Evolutionary conservation across 805 yeast genomes (phyloP).

Genomic region (Saccharomyces eubayanus): DNA sequence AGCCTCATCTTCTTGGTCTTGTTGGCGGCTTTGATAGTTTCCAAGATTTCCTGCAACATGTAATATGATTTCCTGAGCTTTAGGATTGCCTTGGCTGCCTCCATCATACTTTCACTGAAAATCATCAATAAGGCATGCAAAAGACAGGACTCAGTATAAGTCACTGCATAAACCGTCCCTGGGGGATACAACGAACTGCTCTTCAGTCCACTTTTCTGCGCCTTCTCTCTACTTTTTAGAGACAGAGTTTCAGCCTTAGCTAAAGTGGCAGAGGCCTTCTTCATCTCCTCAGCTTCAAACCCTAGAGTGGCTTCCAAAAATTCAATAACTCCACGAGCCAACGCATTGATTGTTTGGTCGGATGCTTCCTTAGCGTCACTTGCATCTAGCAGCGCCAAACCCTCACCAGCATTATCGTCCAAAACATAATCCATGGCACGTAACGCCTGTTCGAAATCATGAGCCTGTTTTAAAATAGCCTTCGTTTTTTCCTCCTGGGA

Average conservation of each 20-base stretch:
- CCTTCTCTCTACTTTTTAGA: slow-evolving; percentile 50
- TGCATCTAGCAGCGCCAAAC: slow-evolving; percentile 42
- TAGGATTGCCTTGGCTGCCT: slow-evolving; percentile 81
- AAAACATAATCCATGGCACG: slow-evolving; percentile 85
- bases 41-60: slow-evolving; percentile 68
- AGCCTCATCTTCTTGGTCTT: slow-evolving; percentile 6
- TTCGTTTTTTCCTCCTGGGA: slow-evolving; percentile 30
- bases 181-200: slow-evolving; percentile 78
- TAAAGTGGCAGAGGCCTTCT: slow-evolving; percentile 62
- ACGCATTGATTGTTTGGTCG: slow-evolving; percentile 48
- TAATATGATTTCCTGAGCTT: slow-evolving; percentile 85
- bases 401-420: slow-evolving; percentile 73
- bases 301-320: slow-evolving; percentile 91
- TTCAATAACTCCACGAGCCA: slow-evolving; percentile 82
- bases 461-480: slow-evolving; percentile 34
- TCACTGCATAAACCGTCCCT: slow-evolving; percentile 89
- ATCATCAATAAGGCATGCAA: slow-evolving; percentile 82
- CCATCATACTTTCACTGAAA: slow-evolving; percentile 78
- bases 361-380: slow-evolving; percentile 33
- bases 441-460: slow-evolving; percentile 61
- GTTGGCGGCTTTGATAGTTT: slow-evolving; percentile 37
- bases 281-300: slow-evolving; percentile 84
- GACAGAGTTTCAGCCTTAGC: slow-evolving; percentile 64
- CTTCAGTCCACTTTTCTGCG: slow-evolving; percentile 47
- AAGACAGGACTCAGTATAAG: slow-evolving; percentile 79